Percentiles rank a stretch among this genome's conserved stretches.
Evolutionary conservation across 495 filamentous ascomycete genomes (phyloP).

Genomic region (Aspergillus affinis): DNA sequence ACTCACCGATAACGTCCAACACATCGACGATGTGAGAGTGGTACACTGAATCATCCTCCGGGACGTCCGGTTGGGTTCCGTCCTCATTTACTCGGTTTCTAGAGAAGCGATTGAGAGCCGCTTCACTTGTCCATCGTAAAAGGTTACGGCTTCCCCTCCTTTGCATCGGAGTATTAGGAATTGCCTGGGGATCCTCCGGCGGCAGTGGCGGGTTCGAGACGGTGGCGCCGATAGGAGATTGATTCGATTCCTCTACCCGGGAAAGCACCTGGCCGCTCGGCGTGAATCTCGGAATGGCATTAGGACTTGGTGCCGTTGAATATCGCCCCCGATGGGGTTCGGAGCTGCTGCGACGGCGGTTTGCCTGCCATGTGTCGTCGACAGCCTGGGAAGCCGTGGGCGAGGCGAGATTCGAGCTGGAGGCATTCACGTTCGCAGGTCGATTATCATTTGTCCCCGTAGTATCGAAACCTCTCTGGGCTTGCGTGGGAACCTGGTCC

Average conservation of each 20-base stretch:
- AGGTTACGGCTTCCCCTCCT: constrained; percentile 22
- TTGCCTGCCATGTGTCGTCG: constrained; percentile 32
- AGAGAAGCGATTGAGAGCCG: constrained; percentile 33
- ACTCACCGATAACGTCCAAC: constrained; percentile 67
- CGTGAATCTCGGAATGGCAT: constrained; percentile 33
- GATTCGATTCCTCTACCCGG: constrained; percentile 39
- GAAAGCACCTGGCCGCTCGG: constrained; percentile 36
- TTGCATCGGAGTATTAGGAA: constrained; percentile 17
- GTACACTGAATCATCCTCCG: constrained; percentile 39
- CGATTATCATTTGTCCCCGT: constrained; percentile 7
- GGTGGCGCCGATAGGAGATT: constrained; percentile 16
- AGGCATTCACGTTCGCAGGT: constrained; percentile 10
- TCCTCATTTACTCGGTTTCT: constrained; percentile 39
- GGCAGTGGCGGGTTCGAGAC: constrained; percentile 11
- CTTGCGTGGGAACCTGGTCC: constrained; percentile 8
- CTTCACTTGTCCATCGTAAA: constrained; percentile 38
- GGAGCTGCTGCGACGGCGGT: constrained; percentile 47
- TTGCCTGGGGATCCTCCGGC: constrained; percentile 6
- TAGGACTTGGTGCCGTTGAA: constrained; percentile 29
- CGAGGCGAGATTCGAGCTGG: constrained; percentile 10
- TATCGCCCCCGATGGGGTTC: constrained; percentile 44
- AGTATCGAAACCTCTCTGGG: constrained; percentile 11
- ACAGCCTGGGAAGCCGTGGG: constrained; percentile 13
- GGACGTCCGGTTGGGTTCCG: constrained; percentile 25
- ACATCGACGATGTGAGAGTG: constrained; percentile 64